Conservation (phyloP, 73 alveolate species). For the Paraurostyla sp. region DNA sequence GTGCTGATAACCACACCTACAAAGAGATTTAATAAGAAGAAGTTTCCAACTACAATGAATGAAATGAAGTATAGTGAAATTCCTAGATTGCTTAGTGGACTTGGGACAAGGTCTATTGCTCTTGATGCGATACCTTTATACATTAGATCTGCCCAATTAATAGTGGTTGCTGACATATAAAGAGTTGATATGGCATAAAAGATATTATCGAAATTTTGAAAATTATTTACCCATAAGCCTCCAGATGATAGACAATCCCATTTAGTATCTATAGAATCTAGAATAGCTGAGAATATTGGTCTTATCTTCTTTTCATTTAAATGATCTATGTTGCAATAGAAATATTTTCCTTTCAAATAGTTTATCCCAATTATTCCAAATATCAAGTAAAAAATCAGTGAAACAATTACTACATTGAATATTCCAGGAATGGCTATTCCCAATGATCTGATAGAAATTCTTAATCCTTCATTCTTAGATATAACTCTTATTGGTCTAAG, state of each 20-base stretch:
- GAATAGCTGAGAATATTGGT: background rate
- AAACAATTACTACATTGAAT: constrained; percentile 71
- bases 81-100: background rate
- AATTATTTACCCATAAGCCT: constrained; percentile 42
- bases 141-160: constrained; percentile 83
- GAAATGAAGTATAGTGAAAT: constrained; percentile 47
- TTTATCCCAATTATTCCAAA: constrained; percentile 83
- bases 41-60: constrained; percentile 70
- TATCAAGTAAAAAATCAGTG: constrained; percentile 77
- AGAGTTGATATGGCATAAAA: constrained; percentile 71
- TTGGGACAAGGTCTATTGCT: constrained; percentile 50
- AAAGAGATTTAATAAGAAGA: constrained; percentile 81
- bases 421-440: constrained; percentile 77
- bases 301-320: background rate
- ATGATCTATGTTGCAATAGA: constrained; percentile 8
- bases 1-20: constrained; percentile 85
- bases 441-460: constrained; percentile 44
- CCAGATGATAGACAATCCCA: constrained; percentile 69
- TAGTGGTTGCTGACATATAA: constrained; percentile 74
- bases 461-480: constrained; percentile 79
- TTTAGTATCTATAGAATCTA: background rate
- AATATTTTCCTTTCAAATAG: constrained; percentile 75
- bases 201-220: constrained; percentile 50
- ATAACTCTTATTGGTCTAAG: constrained; percentile 81
- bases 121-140: constrained; percentile 59